Evolutionary conservation across 192 early-diverging fungal species (phyloP).

Genomic region (Gamsiella multidivaricata): DNA sequence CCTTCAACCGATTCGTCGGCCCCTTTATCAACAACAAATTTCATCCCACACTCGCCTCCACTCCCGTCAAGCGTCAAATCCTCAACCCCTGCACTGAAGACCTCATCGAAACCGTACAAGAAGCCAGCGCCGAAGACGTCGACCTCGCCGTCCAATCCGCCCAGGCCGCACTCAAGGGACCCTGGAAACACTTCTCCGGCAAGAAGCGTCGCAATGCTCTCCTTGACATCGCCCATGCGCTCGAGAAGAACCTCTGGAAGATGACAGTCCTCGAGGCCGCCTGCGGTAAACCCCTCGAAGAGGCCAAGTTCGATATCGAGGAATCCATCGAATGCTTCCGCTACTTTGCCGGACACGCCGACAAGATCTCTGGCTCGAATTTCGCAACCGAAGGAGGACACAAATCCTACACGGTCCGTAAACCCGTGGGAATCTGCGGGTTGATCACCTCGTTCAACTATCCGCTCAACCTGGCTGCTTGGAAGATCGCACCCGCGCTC

Average conservation of each 20-base stretch:
- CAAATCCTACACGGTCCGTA: conserved; percentile 65
- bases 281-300: conserved; percentile 78
- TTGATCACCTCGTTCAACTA: conserved; percentile 86
- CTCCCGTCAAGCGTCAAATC: conserved; percentile 62
- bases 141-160: conserved; percentile 78
- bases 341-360: conserved; percentile 79
- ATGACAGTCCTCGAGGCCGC: conserved; percentile 77
- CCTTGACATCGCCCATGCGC: conserved; percentile 66
- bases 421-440: conserved; percentile 79
- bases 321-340: conserved; percentile 70
- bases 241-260: conserved; percentile 60
- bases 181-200: conserved; percentile 65
- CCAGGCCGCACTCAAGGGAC: conserved; percentile 55
- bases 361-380: conserved; percentile 69
- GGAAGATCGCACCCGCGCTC: conserved; percentile 87
- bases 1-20: conserved; percentile 56
- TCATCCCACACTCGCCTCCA: conserved; percentile 58
- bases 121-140: conserved; percentile 70
- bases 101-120: conserved; percentile 65
- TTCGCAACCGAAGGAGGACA: conserved; percentile 60
- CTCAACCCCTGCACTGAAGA: conserved; percentile 78
- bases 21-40: conserved; percentile 82
- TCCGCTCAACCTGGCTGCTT: conserved; percentile 76
- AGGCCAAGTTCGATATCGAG: conserved; percentile 74
- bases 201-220: conserved; percentile 64